A percentile compares a stretch with the other conserved stretches of the same genome.
phyloP scores from a whole-genome alignment of 2,329 filamentous ascomycete species.

The Macrophomina pseudophaseolina region DNA sequence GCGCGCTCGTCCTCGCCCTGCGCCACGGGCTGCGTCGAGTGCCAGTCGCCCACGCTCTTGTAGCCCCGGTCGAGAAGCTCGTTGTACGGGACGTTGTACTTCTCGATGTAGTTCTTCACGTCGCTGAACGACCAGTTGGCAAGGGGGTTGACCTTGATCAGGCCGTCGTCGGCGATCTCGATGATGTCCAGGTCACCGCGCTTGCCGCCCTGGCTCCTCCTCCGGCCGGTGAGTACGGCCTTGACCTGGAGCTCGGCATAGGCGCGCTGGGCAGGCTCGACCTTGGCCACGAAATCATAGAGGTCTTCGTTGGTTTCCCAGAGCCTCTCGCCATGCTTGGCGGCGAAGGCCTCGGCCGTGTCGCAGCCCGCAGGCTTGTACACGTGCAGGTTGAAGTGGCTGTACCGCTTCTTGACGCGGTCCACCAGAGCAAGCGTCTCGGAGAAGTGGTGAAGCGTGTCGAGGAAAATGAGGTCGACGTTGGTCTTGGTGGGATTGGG shows the following conservation, averaged over 20 bases:
- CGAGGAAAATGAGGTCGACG: constrained; percentile 59
- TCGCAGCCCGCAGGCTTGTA: constrained; percentile 83
- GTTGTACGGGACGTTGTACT: constrained; percentile 92
- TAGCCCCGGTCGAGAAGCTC: constrained; percentile 89
- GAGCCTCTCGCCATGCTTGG: constrained; percentile 78
- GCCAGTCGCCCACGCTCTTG: constrained; percentile 98
- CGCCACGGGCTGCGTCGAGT: constrained; percentile 87
- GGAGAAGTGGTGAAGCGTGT: constrained; percentile 59
- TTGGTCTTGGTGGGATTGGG: constrained; percentile 62
- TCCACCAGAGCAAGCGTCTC: constrained; percentile 61
- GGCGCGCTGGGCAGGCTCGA: constrained; percentile 91
- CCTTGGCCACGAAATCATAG: constrained; percentile 97
- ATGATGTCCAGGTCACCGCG: constrained; percentile 89
- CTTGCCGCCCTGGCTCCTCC: constrained; percentile 90
- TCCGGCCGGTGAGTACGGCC: constrained; percentile 89
- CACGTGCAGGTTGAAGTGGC: constrained; percentile 79
- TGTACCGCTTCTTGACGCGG: constrained; percentile 76
- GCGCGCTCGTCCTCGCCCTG: constrained; percentile 95
- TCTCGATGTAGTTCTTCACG: constrained; percentile 84
- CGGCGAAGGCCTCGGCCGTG: constrained; percentile 77
- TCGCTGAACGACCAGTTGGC: constrained; percentile 93
- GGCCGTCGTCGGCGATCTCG: constrained; percentile 86
- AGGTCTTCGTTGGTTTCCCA: constrained; percentile 87
- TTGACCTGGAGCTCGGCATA: constrained; percentile 86
- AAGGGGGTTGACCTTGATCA: constrained; percentile 97